These are phyloP conservation scores for Fusarium abutilonis DNA, from an alignment of 2,329 filamentous ascomycete species.

Conservation along the genomic window DNA sequence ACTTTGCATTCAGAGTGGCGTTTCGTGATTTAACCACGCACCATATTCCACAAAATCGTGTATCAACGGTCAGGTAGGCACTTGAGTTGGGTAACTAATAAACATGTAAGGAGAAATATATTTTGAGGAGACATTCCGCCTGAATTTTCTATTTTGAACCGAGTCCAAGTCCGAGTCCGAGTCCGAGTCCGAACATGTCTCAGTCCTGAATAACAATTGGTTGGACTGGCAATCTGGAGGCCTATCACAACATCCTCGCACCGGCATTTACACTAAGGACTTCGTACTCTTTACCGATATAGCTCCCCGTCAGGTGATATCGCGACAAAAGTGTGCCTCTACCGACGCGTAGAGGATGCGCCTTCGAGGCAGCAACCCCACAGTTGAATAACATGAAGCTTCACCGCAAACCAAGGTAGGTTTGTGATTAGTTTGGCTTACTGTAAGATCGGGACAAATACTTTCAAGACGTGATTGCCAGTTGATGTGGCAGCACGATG, in stretches of 20 bases:
- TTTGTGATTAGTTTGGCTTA: not conserved
- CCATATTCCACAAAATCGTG: too few species aligned
- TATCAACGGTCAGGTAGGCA: too few species aligned
- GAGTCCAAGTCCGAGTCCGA: too few species aligned
- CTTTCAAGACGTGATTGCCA: not conserved
- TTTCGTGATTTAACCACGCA: not conserved
- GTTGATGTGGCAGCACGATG: not conserved
- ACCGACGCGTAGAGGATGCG: slow-evolving; percentile 8
- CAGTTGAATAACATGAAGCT: slow-evolving; percentile 1
- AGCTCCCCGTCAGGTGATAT: slow-evolving; percentile 3
- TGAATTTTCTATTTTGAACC: not conserved
- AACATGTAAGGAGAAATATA: too few species aligned
- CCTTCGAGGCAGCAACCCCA: slow-evolving; percentile 9
- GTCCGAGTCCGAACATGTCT: not conserved
- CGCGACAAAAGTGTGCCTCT: slow-evolving; percentile 3
- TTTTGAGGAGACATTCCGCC: too few species aligned
- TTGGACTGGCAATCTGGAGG: not conserved
- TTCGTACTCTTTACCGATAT: too few species aligned
- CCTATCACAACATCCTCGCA: not conserved
- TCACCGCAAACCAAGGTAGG: not conserved
- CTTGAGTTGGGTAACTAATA: too few species aligned
- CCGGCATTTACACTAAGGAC: too few species aligned
- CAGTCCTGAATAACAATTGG: not conserved
- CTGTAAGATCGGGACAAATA: not conserved
- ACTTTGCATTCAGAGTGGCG: not conserved